Base-by-base conservation (phyloP, 345 rosid genomes). In the Eucalyptus rudis region DNA sequence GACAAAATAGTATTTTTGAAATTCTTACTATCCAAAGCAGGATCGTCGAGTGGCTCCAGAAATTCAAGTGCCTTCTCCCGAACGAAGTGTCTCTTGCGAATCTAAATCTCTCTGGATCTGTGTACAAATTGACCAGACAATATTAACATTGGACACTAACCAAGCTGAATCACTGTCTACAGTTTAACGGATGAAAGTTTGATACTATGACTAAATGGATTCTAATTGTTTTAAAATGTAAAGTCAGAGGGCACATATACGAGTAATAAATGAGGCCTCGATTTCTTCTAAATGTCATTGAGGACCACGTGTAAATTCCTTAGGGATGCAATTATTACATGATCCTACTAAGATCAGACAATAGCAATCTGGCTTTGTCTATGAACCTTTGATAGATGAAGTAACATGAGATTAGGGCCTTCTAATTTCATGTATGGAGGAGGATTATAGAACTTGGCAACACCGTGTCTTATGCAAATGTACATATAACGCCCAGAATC, bases 11-110 rank as follows among this genome's bases (percentile, higher is more conserved):
- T 71, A 17, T 11, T 43, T 40, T 20, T 43, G 49, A 87, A 87
- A 25, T 43, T 80, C 89, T 81, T 81, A 92, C 94, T 7, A 90
- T 91, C 92, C 92, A 92, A 44, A 92, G 84, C n/a, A 91, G 91
- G 33, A 88, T 49, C 1, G 92, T 89, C 40, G 91, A 88, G 87
- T 91, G 90, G 87, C 90, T 91, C 94, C 94, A 92, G 87, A 87
- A 91, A 80, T 66, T 88, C 52, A 91, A 51, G 71, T 92, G 94
- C 86, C 92, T 88, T 56, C 92, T 90, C n/a, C 92, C 94, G 71
- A 92, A 92, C 58, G 94, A 89, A 86, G 94, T 92, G 56, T 92
- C 92, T 45, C 91, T 91, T n/a, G 94, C 89, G 87, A 92, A 88
- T 86, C 92, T 90, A 84, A 92, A 92, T 59, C 94, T 91, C 86